These are phyloP conservation scores for Neurospora sp. DNA, from an alignment of 495 filamentous ascomycete species.

Conservation along the genomic window DNA sequence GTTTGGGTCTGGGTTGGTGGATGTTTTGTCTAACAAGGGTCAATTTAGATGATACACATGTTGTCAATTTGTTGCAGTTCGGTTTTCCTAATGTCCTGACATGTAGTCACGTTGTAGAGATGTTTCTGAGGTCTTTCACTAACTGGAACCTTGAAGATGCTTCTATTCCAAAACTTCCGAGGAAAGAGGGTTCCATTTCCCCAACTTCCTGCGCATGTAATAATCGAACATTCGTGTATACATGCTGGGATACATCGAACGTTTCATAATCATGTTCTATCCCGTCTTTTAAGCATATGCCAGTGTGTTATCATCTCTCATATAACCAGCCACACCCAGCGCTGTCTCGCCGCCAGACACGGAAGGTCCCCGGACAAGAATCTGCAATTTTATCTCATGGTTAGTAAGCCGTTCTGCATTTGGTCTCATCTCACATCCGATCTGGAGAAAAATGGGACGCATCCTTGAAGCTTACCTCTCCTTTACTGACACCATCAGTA, in stretches of 20 bases:
- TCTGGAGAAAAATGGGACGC: neutral
- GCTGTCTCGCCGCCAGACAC: slow-evolving; percentile 54
- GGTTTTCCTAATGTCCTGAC: neutral
- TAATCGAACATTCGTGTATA: neutral
- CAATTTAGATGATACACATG: neutral
- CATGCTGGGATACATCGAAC: neutral
- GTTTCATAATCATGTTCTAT: neutral
- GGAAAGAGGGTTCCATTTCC: neutral
- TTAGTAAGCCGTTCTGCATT: neutral
- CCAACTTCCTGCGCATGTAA: neutral
- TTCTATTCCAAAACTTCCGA: neutral
- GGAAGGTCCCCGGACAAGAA: slow-evolving; percentile 55
- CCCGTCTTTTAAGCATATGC: slow-evolving; percentile 25
- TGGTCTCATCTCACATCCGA: neutral
- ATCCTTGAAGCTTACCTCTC: slow-evolving; percentile 43
- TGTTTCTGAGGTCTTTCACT: neutral
- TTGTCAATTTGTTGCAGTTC: neutral
- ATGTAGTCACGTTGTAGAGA: neutral
- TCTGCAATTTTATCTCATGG: slow-evolving; percentile 23
- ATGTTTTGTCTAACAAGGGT: neutral
- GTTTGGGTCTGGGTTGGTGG: neutral
- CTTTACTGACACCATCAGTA: slow-evolving; percentile 46
- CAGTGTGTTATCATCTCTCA: slow-evolving; percentile 47
- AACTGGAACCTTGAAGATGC: neutral
- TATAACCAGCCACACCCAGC: slow-evolving; percentile 46